Evolutionary conservation across 495 filamentous ascomycete genomes (phyloP).

Genomic region (Aspergillus bridgeri): DNA sequence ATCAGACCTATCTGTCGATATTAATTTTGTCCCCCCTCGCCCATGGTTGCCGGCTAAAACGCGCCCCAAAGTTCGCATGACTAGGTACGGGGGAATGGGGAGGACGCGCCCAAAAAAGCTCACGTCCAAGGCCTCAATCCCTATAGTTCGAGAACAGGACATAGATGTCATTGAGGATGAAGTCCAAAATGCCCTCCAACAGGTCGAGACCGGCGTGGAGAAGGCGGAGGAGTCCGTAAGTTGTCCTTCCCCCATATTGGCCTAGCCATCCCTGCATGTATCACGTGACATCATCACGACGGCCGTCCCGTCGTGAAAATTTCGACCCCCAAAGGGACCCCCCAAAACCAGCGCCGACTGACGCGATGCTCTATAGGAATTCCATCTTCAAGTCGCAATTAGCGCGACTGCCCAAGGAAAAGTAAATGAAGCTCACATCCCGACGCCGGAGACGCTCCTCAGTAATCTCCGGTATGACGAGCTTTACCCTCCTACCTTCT

Average conservation of each 20-base stretch:
- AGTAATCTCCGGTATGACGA: constrained; percentile 79
- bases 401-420: constrained; percentile 73
- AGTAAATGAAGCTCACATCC: constrained; percentile 71
- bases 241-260: constrained; percentile 41
- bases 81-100: constrained; percentile 57
- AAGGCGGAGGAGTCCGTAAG: constrained; percentile 94
- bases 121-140: constrained; percentile 78
- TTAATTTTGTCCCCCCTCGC: constrained; percentile 40
- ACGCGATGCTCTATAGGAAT: constrained; percentile 63
- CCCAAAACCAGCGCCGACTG: constrained; percentile 20
- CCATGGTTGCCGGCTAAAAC: constrained; percentile 45
- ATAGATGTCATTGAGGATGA: constrained; percentile 76
- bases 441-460: constrained; percentile 76
- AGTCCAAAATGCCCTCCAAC: constrained; percentile 62
- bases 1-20: constrained; percentile 41
- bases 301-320: constrained; percentile 25
- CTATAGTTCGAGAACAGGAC: constrained; percentile 82
- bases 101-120: constrained; percentile 83
- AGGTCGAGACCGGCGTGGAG: constrained; percentile 93
- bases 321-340: constrained; percentile 20
- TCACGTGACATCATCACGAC: constrained; percentile 54
- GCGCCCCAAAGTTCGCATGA: constrained; percentile 59
- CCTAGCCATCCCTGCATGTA: constrained; percentile 35
- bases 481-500: constrained; percentile 75
- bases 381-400: constrained; percentile 94